Evolutionary conservation across 192 early-diverging fungal genomes (phyloP), one percentile per base, ranked within the genome.

Genomic region (Coemansia sp.): DNA sequence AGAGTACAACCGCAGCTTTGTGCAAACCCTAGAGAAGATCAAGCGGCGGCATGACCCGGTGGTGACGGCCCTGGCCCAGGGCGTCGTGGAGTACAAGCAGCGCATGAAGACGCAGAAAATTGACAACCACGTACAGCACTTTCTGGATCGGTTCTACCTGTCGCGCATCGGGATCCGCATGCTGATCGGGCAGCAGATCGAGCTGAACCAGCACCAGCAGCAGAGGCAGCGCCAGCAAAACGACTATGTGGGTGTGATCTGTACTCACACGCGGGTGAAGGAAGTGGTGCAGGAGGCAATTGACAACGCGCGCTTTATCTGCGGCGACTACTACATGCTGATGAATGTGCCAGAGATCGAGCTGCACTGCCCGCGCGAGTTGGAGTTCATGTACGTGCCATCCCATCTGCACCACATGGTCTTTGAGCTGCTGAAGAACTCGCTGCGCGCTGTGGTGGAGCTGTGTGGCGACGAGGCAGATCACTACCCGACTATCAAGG

Each of bases 351-450:
- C 94, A 20, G 88, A 90, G 66, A 88, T 98, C 47, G 84, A 89
- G 59, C 75, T 91, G 63, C 84, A 87, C 62, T 91, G 88, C 65
- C 88, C 85, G 2, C 79, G 86, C 33, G 89, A 93, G 55, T 86
- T 94, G 20, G 87, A 94, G 69, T 98, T 98, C 71, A 95, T 95
- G 91, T 98, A 98, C 75, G 92, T 96, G 35, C 94, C 94, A 6
- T 89, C 88, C 16, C 96, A 98, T 72, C 82, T 98, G 77, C 94
- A 93, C 75, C 96, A 98, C 75, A 96, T 96, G 93, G 64, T 97
- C 18, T 99, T 99, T 84, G 96, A 99, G 86, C 83, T 99, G 45
- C 82, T 99, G 56, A 99, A 99, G 80, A 99, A 99, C 83, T 93
- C 91, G 25, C 84, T 99, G 61, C 89, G 96, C 34, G 96, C 96